Evolutionary conservation across 139 green algal genomes (phyloP), one percentile per base, ranked within the genome.

Genomic region (Coelastrella sp.): DNA sequence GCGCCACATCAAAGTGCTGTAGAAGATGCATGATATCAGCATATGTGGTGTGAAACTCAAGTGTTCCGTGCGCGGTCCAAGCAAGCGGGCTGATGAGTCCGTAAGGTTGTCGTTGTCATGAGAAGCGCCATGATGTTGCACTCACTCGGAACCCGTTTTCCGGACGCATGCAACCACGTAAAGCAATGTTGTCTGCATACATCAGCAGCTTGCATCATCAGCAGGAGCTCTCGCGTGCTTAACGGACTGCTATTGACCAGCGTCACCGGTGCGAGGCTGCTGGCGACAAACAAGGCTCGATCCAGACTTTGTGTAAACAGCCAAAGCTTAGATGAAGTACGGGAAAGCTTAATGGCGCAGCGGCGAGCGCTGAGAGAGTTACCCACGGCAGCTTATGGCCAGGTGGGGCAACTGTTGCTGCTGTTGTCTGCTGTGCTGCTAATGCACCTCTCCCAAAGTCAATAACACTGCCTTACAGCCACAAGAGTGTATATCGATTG

Each of bases 311-410:
- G 62, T 41, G 25, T 41, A 2, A 17, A 62, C 7, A n/a, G 7
- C 27, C 71, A 79, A 9, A 79, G 41, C 71, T 60, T 69, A 43
- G 62, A 69, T 17, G 27, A 43, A 17, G 62, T 40, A n/a, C 38
- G 27, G 37, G 50, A 67, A 21, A 30, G 40, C 4, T 5, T 40
- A 17, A 69, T 38, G 37, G 50, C 38, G 21, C 50, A 81, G 30
- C 30, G 73, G 4, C 50, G 38, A 30, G 50, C 30, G 19, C 32
- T 81, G 48, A 53, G 41, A 50, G 35, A 81, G 73, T 13, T 68
- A 2, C 73, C 73, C 4, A 81, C 40, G 45, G 34, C 32, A n/a
- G 73, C 73, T 8, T 81, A 41, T 48, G 73, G 73, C 17, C 73
- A 81, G 48, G 73, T 81, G 73, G 5, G 72, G n/a, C n/a, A n/a